Percentiles rank a stretch among this genome's conserved stretches.
Evolutionary conservation across 441 rosid genomes (phyloP).

Genomic region (Pelargonium myrrhifolium): DNA sequence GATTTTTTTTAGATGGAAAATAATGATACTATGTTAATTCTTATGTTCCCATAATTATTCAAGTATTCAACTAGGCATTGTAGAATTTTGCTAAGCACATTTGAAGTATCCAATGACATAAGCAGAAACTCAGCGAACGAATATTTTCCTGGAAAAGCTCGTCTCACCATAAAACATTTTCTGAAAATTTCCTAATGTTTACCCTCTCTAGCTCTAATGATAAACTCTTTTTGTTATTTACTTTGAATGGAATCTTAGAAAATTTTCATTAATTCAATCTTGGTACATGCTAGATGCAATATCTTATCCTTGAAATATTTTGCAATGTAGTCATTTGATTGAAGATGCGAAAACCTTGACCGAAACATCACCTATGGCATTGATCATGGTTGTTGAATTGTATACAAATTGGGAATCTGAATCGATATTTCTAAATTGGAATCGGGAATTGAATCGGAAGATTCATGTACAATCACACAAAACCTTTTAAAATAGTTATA

Average conservation of each 20-base stretch:
- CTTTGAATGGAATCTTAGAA: background rate
- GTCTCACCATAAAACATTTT: background rate
- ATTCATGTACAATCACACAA: no score
- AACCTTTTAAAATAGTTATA: no score
- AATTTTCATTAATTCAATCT: background rate
- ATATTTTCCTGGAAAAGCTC: background rate
- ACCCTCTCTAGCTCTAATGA: background rate
- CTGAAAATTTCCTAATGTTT: background rate
- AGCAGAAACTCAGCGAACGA: background rate
- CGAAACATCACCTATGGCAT: background rate
- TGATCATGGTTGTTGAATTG: background rate
- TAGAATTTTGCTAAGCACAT: background rate
- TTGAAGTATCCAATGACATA: background rate
- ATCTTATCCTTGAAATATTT: background rate
- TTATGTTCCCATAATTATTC: background rate
- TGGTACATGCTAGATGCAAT: background rate
- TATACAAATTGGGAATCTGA: background rate
- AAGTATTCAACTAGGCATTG: constrained; percentile 1
- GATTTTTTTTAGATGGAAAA: background rate
- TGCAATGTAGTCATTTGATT: background rate
- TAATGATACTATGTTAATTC: background rate
- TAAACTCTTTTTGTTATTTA: background rate
- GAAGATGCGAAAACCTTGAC: background rate
- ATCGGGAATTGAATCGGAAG: no score
- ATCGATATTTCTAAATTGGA: no score